Conservation (phyloP, 768 basidiomycete genomes). For the Boletus subparvulus region DNA sequence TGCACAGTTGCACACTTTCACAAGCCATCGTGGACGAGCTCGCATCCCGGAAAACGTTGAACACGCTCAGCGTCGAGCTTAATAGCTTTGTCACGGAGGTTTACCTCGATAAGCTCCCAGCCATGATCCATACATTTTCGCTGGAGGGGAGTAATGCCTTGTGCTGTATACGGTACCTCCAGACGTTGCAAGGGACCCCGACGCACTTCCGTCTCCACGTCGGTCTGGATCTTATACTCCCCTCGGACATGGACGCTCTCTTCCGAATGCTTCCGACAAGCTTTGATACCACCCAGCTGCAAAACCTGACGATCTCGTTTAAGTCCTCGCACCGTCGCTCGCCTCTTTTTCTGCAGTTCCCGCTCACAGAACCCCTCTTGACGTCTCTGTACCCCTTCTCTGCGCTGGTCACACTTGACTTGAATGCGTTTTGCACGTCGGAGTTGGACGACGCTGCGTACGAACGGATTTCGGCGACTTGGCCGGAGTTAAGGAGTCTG, state of each 20-base stretch:
- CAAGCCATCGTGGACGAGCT: constrained; percentile 13
- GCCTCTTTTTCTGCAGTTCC: not conserved
- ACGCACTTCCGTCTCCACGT: not conserved
- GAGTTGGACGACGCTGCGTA: constrained; percentile 15
- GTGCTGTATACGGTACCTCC: constrained; percentile 11
- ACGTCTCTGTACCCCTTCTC: constrained; percentile 6
- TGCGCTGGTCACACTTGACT: constrained; percentile 3
- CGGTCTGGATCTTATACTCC: not conserved
- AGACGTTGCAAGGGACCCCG: constrained; percentile 3
- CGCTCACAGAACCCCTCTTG: constrained; percentile 1
- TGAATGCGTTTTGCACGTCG: constrained; percentile 10
- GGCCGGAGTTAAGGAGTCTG: constrained; percentile 10
- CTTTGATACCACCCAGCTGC: constrained; percentile 1
- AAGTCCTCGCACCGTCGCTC: not conserved
- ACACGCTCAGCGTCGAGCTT: constrained; percentile 15
- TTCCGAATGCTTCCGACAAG: constrained; percentile 5
- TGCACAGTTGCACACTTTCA: constrained; percentile 10
- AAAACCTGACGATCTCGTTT: constrained; percentile 2
- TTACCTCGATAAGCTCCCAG: constrained; percentile 5
- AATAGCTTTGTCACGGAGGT: not conserved
- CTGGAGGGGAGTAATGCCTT: constrained; percentile 4
- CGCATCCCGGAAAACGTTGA: not conserved
- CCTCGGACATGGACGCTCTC: constrained; percentile 8
- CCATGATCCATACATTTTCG: constrained; percentile 7
- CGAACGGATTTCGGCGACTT: constrained; percentile 4